Evolutionary conservation across 768 basidiomycete species (phyloP), one percentile per base, ranked within the genome.

Genomic region (Auriscalpium microsporum): DNA sequence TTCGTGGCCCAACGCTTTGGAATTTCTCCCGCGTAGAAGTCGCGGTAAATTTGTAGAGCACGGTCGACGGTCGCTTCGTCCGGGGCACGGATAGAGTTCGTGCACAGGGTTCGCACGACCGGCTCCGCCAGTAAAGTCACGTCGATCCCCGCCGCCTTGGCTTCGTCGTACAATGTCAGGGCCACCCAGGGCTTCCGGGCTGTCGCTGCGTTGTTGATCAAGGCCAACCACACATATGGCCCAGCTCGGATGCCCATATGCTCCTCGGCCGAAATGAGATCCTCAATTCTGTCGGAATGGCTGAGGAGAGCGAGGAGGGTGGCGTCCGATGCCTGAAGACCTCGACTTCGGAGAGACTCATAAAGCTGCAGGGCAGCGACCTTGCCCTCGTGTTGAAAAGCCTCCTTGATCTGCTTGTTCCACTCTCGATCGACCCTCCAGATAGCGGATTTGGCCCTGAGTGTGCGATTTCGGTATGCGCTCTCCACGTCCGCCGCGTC

Each of bases 21-120:
- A 28, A 28, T 28, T 4, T 28, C 28, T 28, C 28, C 28, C 6
- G 40, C 40, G 14, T 42, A 14, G 33, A 83, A 71, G 44, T 81
- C 79, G 14, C 63, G 63, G 61, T 83, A 85, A 1, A 87, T 65
- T 9, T 63, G 62, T 6, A 89, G 67, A 4, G 86, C 86, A 44
- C 65, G 68, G 58, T 82, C 77, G 53, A 89, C 71, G 21, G 67
- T 66, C 8, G 68, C 63, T 2, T 81, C 76, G 2, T 73, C 66
- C 14, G 71, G 70, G 17, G 63, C 59, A 17, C 64, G 68, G 28
- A 73, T 62, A 28, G 68, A 64, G 17, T 67, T 62, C 23, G 70
- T 69, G 63, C 80, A 81, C 17, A 87, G 68, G 14, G 69, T 65
- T 28, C 69, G 75, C 23, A 90, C 71, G 3, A 88, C 64, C 4